These are phyloP conservation scores for Amphichorda felina DNA, from an alignment of 2,329 filamentous ascomycete genomes.

Conservation along the genomic window DNA sequence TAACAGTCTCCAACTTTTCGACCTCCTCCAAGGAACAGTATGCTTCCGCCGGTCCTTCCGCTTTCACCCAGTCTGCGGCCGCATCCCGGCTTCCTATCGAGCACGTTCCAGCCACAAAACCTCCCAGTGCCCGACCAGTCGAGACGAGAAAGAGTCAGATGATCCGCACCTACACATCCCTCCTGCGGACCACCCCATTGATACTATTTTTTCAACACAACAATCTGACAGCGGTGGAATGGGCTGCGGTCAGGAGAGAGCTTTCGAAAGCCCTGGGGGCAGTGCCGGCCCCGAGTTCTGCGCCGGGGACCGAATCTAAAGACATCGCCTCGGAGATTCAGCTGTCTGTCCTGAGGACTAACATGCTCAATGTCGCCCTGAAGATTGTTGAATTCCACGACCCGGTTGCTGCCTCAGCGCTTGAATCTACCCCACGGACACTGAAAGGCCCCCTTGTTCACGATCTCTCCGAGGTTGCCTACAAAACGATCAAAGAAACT, in stretches of 20 bases:
- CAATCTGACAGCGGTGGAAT: slow-evolving; percentile 58
- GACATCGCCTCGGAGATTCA: slow-evolving; percentile 52
- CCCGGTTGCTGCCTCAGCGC: slow-evolving; percentile 26
- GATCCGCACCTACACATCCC: slow-evolving; percentile 71
- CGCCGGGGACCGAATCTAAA: slow-evolving; percentile 16
- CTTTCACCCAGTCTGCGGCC: slow-evolving; percentile 5
- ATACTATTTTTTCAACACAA: slow-evolving; percentile 72
- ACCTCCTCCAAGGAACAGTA: slow-evolving; percentile 11
- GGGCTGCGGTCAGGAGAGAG: slow-evolving; percentile 30
- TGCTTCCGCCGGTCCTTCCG: slow-evolving; percentile 8
- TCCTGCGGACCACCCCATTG: slow-evolving; percentile 74
- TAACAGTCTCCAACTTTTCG: slow-evolving; percentile 13
- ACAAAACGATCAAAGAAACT: slow-evolving; percentile 29
- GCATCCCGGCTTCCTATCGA: slow-evolving; percentile 25
- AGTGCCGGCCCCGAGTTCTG: slow-evolving; percentile 21
- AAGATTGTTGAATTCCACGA: slow-evolving; percentile 78
- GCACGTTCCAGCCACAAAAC: slow-evolving; percentile 58
- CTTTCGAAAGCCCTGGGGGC: slow-evolving; percentile 28
- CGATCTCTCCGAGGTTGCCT: slow-evolving; percentile 42
- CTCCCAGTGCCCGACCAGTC: slow-evolving; percentile 74
- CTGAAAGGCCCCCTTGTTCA: slow-evolving; percentile 24
- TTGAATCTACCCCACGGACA: slow-evolving; percentile 16
- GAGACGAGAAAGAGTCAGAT: slow-evolving; percentile 88
- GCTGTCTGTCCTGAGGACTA: slow-evolving; percentile 76
- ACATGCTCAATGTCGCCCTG: slow-evolving; percentile 78